Base-by-base conservation (phyloP, 805 yeast species). In the Metschnikowia koreensis region DNA sequence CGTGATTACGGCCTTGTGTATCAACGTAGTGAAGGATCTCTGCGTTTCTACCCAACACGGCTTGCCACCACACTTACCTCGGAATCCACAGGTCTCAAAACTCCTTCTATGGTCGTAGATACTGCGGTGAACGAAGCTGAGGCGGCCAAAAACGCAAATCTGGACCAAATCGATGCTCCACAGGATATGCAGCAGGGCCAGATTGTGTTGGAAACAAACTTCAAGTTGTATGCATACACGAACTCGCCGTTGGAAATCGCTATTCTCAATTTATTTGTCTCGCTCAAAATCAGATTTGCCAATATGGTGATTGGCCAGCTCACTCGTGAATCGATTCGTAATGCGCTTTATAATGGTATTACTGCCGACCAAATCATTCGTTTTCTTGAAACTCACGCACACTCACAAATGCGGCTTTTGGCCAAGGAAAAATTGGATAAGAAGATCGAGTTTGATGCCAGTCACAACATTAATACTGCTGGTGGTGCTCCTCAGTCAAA, bases 241-340 rank as follows among this genome's bases (percentile, higher is more conserved):
- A 87, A 89, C 55, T 90, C 97, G 1, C 97, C 98, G 1, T 73
- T 94, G 51, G 98, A 94, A 68, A 92, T 93, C 58, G 97, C 98
- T 10, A 88, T 94, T 53, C 73, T 94, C 49, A 89, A 91, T 64
- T 67, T 94, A 43, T 94, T 94, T 71, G 96, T 90, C 27, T 94
- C 89, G 63, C 70, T 94, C 54, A 86, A 83, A 58, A 80, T 96
- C 0, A 76, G 99, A 54, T 94, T 94, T 67, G 76, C 91, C 12
- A 94, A 94, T 65, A 84, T 94, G 86, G 97, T 94, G 3, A 82
- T 94, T 4, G 99, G 99, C 1, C 90, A 88, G 57, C 80, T 94
- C 52, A 92, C 97, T 6, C 81, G 98, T 67, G 97, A 93, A 61
- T 89, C 97, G 0, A 85, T 94, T 17, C 77, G 98, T 53, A 75